Evolutionary conservation across 495 filamentous ascomycete species (phyloP).

Genomic region (Chaetomium fimeti): DNA sequence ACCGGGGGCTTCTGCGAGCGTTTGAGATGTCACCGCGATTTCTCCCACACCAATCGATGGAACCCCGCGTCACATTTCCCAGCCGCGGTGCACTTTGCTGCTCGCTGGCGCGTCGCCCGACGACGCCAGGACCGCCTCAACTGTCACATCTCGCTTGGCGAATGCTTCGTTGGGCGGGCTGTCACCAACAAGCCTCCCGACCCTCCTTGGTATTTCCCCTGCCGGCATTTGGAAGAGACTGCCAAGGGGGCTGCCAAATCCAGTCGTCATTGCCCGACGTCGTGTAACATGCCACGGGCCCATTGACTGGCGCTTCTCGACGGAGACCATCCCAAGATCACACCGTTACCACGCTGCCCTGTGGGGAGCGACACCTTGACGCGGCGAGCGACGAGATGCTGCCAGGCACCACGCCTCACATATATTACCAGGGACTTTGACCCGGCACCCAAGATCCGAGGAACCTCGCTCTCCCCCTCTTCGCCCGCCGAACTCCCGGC

Average conservation of each 20-base stretch:
- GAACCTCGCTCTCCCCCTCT: background rate
- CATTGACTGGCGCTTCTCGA: background rate
- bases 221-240: background rate
- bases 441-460: constrained; percentile 5
- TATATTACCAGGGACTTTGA: constrained; percentile 19
- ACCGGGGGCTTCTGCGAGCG: constrained; percentile 16
- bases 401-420: constrained; percentile 9
- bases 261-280: background rate
- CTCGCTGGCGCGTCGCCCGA: background rate
- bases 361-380: background rate
- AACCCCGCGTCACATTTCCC: background rate
- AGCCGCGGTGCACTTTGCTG: background rate
- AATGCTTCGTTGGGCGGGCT: constrained; percentile 1
- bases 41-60: constrained; percentile 23
- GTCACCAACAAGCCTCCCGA: background rate
- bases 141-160: constrained; percentile 7
- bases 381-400: background rate
- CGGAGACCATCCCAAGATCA: background rate
- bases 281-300: background rate
- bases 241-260: background rate
- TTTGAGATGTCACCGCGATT: constrained; percentile 27
- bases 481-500: background rate
- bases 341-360: background rate
- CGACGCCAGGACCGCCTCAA: constrained; percentile 2
- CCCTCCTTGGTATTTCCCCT: too few species aligned